Evolutionary conservation across 305 asterid genomes (phyloP).

Genomic region (Caryopteris hybrid): DNA sequence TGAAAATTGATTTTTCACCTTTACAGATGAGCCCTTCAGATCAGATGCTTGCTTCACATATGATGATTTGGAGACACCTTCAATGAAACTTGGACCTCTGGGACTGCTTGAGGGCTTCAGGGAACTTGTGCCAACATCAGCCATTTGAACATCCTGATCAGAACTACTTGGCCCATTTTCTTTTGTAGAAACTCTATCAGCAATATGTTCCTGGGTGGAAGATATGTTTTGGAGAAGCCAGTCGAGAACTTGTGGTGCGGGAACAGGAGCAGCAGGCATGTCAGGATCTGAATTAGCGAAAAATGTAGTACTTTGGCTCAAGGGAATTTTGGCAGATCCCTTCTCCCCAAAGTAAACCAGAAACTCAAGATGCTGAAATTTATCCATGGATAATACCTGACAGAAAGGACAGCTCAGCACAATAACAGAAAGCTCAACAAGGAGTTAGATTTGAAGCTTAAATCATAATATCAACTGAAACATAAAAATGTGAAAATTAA

Average conservation of each 20-base stretch:
- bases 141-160: slow-evolving; percentile 89
- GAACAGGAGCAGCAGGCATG: slow-evolving; percentile 98
- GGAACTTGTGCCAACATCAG: slow-evolving; percentile 63
- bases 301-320: slow-evolving; percentile 90
- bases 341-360: slow-evolving; percentile 81
- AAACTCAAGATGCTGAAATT: slow-evolving; percentile 82
- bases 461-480: not conserved
- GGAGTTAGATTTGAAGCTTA: not conserved
- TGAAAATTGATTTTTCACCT: slow-evolving; percentile 45
- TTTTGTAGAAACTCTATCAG: slow-evolving; percentile 79
- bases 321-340: slow-evolving; percentile 61
- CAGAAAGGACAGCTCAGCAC: slow-evolving; percentile 14
- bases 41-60: slow-evolving; percentile 86
- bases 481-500: not conserved
- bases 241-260: slow-evolving; percentile 86
- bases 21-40: slow-evolving; percentile 78
- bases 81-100: slow-evolving; percentile 87
- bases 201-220: slow-evolving; percentile 67
- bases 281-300: slow-evolving; percentile 97
- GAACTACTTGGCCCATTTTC: slow-evolving; percentile 74
- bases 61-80: slow-evolving; percentile 95
- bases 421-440: slow-evolving; percentile 10
- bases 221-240: slow-evolving; percentile 87
- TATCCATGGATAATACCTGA: slow-evolving; percentile 87
- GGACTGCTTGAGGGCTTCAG: slow-evolving; percentile 46